Evolutionary conservation across 805 yeast genomes (phyloP), one percentile per base, ranked within the genome.

Genomic region (Zygoascus flipseniorum): DNA sequence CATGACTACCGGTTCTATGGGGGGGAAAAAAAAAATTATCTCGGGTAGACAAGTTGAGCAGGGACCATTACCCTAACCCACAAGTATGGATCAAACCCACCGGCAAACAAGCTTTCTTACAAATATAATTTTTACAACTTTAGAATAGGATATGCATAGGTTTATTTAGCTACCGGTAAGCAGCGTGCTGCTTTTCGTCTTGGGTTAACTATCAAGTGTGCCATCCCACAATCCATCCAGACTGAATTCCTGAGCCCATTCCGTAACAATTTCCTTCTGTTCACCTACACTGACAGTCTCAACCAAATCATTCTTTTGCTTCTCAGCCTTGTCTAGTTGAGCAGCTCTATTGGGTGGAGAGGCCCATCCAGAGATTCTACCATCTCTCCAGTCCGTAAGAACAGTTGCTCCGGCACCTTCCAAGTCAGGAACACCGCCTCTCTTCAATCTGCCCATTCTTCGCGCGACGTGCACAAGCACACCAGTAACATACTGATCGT

Each of bases 321-420:
- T 44, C 8, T 20, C 39, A 2, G 56, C 28, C 14, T 35, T 35
- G 14, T 13, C 35, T 10, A 46, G 13, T 23, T 59, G 65, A 16
- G 62, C 56, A 5, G 65, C 46, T 43, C 53, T 52, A 5, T 48
- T 50, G 13, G 61, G 62, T 8, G 96, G 96, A 62, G 83, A 71
- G 2, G 87, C 81, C 96, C 97, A 93, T 48, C 97, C 96, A 52
- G 84, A 71, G 62, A 93, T 82, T 67, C 93, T 81, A 55, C 99
- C 99, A 69, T 90, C 97, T 72, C 97, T 82, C 98, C 98, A 93
- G 71, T 93, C 99, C 63, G 80, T 88, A 65, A 93, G 75, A 11
- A 93, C 85, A 39, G 86, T 76, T 62, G 79, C 68, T 39, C 95
- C 96, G 8, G 98, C 96, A 58, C 90, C 77, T 55, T 81, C 85